These are phyloP conservation scores for Alternaria gansuensis DNA, from an alignment of 2,329 filamentous ascomycete genomes.

Conservation along the genomic window DNA sequence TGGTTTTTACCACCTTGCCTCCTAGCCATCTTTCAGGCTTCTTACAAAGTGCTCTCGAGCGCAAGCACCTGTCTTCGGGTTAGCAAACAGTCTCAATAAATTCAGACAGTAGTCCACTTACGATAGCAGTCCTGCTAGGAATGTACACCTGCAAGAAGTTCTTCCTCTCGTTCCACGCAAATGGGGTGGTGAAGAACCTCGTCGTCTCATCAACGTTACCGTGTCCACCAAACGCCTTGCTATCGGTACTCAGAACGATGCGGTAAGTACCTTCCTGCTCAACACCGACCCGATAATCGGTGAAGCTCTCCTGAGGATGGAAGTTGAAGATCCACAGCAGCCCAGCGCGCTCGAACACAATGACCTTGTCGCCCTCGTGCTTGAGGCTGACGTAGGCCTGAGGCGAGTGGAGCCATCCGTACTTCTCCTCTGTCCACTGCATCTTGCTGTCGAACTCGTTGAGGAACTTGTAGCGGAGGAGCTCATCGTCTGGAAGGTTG, in stretches of 20 bases:
- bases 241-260: constrained; percentile 84
- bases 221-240: constrained; percentile 79
- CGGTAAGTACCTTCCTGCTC: constrained; percentile 85
- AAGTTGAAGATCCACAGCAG: constrained; percentile 97
- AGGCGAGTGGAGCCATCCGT: constrained; percentile 84
- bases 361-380: constrained; percentile 90
- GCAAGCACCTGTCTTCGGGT: constrained; percentile 30
- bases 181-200: constrained; percentile 88
- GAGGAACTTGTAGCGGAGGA: constrained; percentile 88
- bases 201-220: constrained; percentile 80
- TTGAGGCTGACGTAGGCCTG: constrained; percentile 95
- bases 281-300: constrained; percentile 90
- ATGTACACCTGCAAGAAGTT: constrained; percentile 96
- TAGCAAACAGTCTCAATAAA: neutral
- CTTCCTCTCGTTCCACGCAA: constrained; percentile 87
- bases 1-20: neutral
- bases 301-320: constrained; percentile 82
- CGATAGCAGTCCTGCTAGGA: constrained; percentile 82
- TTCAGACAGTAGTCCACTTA: constrained; percentile 49
- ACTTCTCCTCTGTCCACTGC: constrained; percentile 86
- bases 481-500: constrained; percentile 84
- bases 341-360: constrained; percentile 93
- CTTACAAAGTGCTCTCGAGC: constrained; percentile 42
- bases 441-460: constrained; percentile 94
- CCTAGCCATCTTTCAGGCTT: neutral